phyloP scores from a whole-genome alignment of 2,329 filamentous ascomycete genomes.

The Phialemonium atrogriseum region DNA sequence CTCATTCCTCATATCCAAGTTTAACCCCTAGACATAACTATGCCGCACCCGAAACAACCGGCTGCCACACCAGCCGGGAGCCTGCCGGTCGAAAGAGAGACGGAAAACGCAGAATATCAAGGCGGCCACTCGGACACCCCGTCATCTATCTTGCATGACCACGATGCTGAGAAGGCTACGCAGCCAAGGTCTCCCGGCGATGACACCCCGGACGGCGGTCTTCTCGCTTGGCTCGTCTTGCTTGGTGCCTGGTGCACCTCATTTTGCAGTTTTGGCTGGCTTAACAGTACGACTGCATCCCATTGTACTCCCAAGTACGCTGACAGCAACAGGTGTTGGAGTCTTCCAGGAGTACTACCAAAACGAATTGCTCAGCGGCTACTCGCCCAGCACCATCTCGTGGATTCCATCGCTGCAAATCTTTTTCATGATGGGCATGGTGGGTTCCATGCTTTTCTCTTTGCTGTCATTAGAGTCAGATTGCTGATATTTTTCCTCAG shows the following conservation, averaged over 20 bases:
- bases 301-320: slow-evolving; percentile 20
- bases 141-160: no score
- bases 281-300: slow-evolving; percentile 35
- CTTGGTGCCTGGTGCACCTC: slow-evolving; percentile 26
- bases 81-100: no score
- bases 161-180: no score
- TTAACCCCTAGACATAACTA: no score
- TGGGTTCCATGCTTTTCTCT: slow-evolving; percentile 31
- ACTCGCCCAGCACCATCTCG: slow-evolving; percentile 42
- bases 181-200: no score
- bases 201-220: slow-evolving; percentile 18
- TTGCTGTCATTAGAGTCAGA: background rate
- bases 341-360: slow-evolving; percentile 54
- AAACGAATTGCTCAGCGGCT: slow-evolving; percentile 33
- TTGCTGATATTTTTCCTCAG: background rate
- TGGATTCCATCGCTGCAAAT: slow-evolving; percentile 53
- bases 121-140: no score
- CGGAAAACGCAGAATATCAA: no score
- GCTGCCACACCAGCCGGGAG: no score
- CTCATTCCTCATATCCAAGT: no score
- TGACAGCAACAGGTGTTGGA: slow-evolving; percentile 27
- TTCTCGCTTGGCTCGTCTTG: slow-evolving; percentile 25
- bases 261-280: slow-evolving; percentile 33
- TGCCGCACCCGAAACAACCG: no score
- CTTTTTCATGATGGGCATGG: slow-evolving; percentile 34